These are phyloP conservation scores for Candida railenensis DNA, from an alignment of 805 yeast genomes.

Conservation along the genomic window DNA sequence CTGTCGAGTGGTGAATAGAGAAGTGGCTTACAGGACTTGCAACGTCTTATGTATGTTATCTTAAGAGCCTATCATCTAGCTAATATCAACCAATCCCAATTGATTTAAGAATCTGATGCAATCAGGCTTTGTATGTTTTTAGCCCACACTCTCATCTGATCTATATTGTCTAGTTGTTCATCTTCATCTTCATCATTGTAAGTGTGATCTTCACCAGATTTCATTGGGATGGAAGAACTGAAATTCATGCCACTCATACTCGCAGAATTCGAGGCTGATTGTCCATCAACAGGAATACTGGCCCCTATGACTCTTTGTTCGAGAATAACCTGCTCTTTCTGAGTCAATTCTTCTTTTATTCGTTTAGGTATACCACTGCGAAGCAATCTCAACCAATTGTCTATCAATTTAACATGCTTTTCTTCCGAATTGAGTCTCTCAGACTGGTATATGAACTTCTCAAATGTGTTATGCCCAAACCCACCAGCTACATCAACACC, in stretches of 20 bases:
- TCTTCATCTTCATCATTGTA: conserved; percentile 17
- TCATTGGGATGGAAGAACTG: not conserved
- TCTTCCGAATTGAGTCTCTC: not conserved
- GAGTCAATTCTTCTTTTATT: conserved; percentile 26
- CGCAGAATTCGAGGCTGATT: not conserved
- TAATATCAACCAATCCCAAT: no score
- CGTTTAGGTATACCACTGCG: conserved; percentile 27
- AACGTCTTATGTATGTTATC: no score
- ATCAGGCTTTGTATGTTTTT: conserved; percentile 2
- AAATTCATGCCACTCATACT: not conserved
- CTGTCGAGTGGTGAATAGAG: no score
- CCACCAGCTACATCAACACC: conserved; percentile 3
- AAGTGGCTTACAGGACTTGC: no score
- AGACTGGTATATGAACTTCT: conserved; percentile 1
- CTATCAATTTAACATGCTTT: conserved; percentile 3
- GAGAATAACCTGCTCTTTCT: conserved; percentile 34
- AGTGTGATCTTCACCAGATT: not conserved
- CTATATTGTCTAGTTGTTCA: conserved; percentile 10
- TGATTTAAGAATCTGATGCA: no score
- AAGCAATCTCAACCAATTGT: conserved; percentile 19
- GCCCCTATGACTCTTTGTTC: conserved; percentile 28
- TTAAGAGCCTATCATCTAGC: no score
- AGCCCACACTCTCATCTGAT: conserved; percentile 14
- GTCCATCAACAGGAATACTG: not conserved
- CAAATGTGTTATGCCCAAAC: not conserved